Conservation (phyloP, 495 filamentous ascomycete genomes). For the Jackrogersella minutella region DNA sequence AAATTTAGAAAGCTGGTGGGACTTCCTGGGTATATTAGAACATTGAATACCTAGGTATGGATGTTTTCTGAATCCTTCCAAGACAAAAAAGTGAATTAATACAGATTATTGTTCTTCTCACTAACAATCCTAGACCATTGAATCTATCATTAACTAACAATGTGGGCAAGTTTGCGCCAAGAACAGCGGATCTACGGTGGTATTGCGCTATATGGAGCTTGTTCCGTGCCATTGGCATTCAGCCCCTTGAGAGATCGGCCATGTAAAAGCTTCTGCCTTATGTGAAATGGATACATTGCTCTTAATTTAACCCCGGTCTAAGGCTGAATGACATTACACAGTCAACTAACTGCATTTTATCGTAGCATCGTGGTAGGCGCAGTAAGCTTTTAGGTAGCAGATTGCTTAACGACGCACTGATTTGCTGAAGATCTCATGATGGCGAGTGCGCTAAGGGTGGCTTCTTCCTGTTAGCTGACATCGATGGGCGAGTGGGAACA, state of each 20-base stretch:
- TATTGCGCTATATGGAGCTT: not conserved
- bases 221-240: not conserved
- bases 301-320: slow-evolving; percentile 17
- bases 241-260: not conserved
- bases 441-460: slow-evolving; percentile 3
- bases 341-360: not conserved
- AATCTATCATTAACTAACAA: slow-evolving; percentile 3
- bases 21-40: no score
- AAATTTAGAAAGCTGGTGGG: not conserved
- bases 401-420: slow-evolving; percentile 1
- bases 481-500: not conserved
- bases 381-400: slow-evolving; percentile 1
- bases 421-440: slow-evolving; percentile 10
- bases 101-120: no score
- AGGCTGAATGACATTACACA: slow-evolving; percentile 18
- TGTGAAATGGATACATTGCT: not conserved
- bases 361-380: slow-evolving; percentile 1
- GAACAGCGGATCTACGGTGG: slow-evolving; percentile 5
- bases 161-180: not conserved
- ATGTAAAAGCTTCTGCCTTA: slow-evolving; percentile 9
- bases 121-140: no score
- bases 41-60: no score
- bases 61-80: no score
- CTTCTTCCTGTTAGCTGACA: not conserved
- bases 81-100: no score